Conservation (phyloP, 2,329 filamentous ascomycete genomes). For the Diaporthe nobilis region DNA sequence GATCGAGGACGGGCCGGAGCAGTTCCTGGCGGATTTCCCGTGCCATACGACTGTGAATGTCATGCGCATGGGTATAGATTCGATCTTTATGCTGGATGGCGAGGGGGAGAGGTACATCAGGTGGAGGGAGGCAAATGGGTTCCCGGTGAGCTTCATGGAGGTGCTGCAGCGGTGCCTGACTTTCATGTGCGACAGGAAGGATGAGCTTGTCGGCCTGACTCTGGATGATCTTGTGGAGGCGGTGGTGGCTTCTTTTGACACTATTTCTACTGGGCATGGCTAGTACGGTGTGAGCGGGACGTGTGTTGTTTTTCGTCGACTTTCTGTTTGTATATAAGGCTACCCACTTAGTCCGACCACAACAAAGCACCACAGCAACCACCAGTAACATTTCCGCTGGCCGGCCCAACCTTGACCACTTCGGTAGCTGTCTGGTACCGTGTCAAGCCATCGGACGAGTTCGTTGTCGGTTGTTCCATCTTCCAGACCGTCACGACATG, state of each 20-base stretch:
- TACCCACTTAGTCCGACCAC: neutral
- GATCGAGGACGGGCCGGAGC: conserved; percentile 16
- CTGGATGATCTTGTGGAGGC: conserved; percentile 10
- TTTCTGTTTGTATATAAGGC: neutral
- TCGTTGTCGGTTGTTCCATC: neutral
- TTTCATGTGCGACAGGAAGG: conserved; percentile 30
- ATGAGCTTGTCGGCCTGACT: neutral
- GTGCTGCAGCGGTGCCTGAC: conserved; percentile 16
- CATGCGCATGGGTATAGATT: conserved; percentile 14
- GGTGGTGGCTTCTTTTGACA: neutral
- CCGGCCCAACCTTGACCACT: neutral
- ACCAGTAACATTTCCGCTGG: neutral
- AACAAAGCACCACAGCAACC: neutral
- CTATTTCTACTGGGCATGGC: neutral
- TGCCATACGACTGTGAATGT: neutral
- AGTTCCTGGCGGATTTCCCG: neutral
- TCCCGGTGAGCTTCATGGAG: conserved; percentile 14
- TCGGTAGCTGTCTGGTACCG: neutral
- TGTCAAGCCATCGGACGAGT: neutral
- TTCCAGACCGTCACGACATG: neutral
- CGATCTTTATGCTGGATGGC: neutral
- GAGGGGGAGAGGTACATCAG: conserved; percentile 1
- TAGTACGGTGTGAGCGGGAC: neutral
- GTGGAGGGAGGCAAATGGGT: conserved; percentile 17
- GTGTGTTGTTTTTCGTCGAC: neutral